A percentile compares a stretch with the other conserved stretches of the same genome.
These are phyloP conservation scores for Serendipita vermifera DNA, from an alignment of 768 basidiomycete species.

Conservation along the genomic window DNA sequence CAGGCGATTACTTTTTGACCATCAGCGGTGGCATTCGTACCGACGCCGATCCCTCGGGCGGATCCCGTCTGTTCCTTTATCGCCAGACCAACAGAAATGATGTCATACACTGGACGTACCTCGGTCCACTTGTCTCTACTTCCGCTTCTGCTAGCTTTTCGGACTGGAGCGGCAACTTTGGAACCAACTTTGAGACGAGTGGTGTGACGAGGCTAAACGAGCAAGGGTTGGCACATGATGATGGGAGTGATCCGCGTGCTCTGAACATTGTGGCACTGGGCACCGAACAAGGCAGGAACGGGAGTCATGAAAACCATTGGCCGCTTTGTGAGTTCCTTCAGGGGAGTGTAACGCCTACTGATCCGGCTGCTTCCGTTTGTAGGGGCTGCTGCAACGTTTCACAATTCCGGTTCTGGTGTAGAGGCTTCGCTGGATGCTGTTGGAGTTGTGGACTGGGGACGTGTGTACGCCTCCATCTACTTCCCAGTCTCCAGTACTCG, in stretches of 20 bases:
- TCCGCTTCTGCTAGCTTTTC: conserved; percentile 6
- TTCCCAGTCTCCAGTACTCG: conserved; percentile 15
- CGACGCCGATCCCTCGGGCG: background rate
- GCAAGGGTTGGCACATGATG: conserved; percentile 14
- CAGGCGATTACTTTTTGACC: conserved; percentile 14
- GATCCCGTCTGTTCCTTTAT: conserved; percentile 17
- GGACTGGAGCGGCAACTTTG: conserved; percentile 18
- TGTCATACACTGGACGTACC: conserved; percentile 15
- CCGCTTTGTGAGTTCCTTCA: conserved; percentile 7
- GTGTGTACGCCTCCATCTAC: conserved; percentile 16
- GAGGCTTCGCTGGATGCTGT: background rate
- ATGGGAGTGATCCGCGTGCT: conserved; percentile 13
- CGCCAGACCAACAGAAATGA: conserved; percentile 14
- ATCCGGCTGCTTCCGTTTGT: background rate
- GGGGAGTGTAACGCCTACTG: background rate
- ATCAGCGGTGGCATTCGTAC: conserved; percentile 16
- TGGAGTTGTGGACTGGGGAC: conserved; percentile 18
- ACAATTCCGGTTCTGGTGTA: background rate
- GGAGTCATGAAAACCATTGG: conserved; percentile 9
- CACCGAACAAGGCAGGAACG: conserved; percentile 15
- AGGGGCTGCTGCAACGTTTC: background rate
- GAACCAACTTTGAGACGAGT: conserved; percentile 17
- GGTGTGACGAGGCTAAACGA: conserved; percentile 16
- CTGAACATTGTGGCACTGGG: conserved; percentile 15
- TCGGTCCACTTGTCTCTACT: conserved; percentile 12